These are phyloP conservation scores for Fusarium abutilonis DNA, from an alignment of 2,329 filamentous ascomycete genomes.

Conservation along the genomic window DNA sequence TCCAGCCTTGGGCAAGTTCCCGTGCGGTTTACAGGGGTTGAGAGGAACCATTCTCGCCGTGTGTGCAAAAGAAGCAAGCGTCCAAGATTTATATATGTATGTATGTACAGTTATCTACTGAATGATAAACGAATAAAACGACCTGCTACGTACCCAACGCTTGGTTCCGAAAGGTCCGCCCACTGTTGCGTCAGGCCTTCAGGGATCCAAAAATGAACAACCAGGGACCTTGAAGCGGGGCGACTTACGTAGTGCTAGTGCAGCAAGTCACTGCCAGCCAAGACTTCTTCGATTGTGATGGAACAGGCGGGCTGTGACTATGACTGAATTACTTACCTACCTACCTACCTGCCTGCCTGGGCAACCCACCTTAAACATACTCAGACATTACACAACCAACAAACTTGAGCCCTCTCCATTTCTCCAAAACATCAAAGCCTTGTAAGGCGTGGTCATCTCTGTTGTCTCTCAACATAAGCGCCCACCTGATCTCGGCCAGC, in stretches of 20 bases:
- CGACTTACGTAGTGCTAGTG: slow-evolving; percentile 31
- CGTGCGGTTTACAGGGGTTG: slow-evolving; percentile 29
- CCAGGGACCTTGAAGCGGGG: slow-evolving; percentile 25
- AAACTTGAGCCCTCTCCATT: slow-evolving; percentile 14
- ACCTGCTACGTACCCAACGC: neutral
- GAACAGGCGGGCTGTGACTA: slow-evolving; percentile 8
- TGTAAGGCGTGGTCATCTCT: slow-evolving; percentile 23
- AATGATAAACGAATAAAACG: slow-evolving; percentile 2
- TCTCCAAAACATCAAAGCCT: slow-evolving; percentile 29
- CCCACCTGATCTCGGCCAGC: slow-evolving; percentile 30
- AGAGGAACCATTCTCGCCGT: slow-evolving; percentile 8
- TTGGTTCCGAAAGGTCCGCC: slow-evolving; percentile 28
- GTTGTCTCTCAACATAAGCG: slow-evolving; percentile 5
- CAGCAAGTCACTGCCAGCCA: slow-evolving; percentile 12
- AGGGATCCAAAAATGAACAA: slow-evolving; percentile 30
- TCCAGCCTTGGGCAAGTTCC: slow-evolving; percentile 11
- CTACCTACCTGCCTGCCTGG: neutral
- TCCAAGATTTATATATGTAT: slow-evolving; percentile 15
- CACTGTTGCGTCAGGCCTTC: slow-evolving; percentile 35
- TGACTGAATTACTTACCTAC: slow-evolving; percentile 6
- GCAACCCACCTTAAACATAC: neutral
- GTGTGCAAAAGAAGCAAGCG: slow-evolving; percentile 1
- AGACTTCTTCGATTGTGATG: slow-evolving; percentile 7
- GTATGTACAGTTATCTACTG: too few species aligned
- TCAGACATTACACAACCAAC: neutral